phyloP scores from a whole-genome alignment of 148 eudicot genomes.

The Silene conica region DNA sequence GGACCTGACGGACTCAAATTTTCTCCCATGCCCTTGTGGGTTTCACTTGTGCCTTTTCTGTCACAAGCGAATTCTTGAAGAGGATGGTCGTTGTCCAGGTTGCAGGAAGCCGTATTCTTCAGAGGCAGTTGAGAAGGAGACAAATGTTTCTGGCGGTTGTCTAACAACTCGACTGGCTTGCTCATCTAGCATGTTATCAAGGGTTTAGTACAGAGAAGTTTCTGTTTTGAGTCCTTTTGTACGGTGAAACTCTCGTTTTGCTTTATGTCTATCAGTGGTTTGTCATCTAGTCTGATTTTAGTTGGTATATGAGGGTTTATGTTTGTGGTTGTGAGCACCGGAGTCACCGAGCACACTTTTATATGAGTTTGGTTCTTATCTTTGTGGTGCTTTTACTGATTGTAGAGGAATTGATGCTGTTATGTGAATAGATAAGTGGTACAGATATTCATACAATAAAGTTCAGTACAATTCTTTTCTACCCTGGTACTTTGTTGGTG shows the following conservation, averaged over 20 bases:
- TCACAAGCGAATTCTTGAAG: conserved; percentile 89
- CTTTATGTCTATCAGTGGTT: conserved; percentile 37
- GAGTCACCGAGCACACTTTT: conserved; percentile 39
- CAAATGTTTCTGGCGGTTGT: conserved; percentile 46
- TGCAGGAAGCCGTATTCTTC: conserved; percentile 84
- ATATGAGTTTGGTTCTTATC: conserved; percentile 44
- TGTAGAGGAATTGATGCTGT: conserved; percentile 58
- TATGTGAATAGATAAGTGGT: conserved; percentile 70
- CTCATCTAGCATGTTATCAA: conserved; percentile 74
- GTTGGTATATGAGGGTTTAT: conserved; percentile 44
- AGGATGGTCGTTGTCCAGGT: conserved; percentile 93
- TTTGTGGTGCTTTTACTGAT: conserved; percentile 49
- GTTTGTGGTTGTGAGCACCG: conserved; percentile 36
- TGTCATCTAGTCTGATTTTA: conserved; percentile 40
- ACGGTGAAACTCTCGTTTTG: conserved; percentile 39
- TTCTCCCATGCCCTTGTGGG: conserved; percentile 83
- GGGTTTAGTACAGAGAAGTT: conserved; percentile 47
- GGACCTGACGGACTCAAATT: conserved; percentile 74
- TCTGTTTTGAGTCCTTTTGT: conserved; percentile 33
- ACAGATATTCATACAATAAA: conserved; percentile 52
- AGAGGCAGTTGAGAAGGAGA: conserved; percentile 46
- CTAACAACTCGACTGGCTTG: conserved; percentile 54
- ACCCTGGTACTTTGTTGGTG: background rate
- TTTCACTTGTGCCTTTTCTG: conserved; percentile 94
- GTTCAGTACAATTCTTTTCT: conserved; percentile 21